Base-by-base conservation (phyloP, 768 basidiomycete genomes). In the Lentinula aciculospora region DNA sequence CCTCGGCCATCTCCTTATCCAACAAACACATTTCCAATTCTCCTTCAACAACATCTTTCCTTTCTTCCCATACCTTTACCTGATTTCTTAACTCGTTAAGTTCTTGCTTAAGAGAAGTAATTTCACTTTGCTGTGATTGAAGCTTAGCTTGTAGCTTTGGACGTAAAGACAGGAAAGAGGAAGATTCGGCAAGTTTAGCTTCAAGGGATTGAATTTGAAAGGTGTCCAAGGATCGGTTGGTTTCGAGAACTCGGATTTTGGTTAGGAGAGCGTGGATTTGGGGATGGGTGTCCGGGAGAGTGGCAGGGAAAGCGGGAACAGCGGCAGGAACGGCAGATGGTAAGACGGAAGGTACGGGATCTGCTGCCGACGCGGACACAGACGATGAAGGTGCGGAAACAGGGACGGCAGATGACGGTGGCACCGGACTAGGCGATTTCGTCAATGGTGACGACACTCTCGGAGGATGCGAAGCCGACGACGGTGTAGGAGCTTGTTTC, bases 1-100 rank as follows among this genome's bases (percentile, higher is more conserved):
- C 96, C 67, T 98, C 97, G 0, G 96, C 95, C 37, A 98, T 85
- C 69, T 99, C 97, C 72, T 93, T 94, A 68, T 99, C 97, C 63
- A 99, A 72, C 81, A 91, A 91, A 2, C 85, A 80, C 88, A 98
- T 94, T 74, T 99, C 97, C 37, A 98, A 73, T 67, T 95, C 92
- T 58, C 98, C 96, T 53, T 89, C 84, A 1, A 88, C 69, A 68
- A 98, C 96, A 2, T 86, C 72, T 1, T 91, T 75, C 23, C 89
- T 79, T 15, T 73, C 74, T 61, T 95, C 91, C 0, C 85, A 75
- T 32, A 93, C 74, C 32, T 85, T 80, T 0, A 84, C 77, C n/a
- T 93, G 75, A 59, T 92, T 88, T 60, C 88, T 80, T 7, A 84
- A 72, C 63, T 96, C 93, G 2, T 88, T 81, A 29, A 93, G 75